phyloP scores from a whole-genome alignment of 345 rosid genomes.

The Salix brachista region DNA sequence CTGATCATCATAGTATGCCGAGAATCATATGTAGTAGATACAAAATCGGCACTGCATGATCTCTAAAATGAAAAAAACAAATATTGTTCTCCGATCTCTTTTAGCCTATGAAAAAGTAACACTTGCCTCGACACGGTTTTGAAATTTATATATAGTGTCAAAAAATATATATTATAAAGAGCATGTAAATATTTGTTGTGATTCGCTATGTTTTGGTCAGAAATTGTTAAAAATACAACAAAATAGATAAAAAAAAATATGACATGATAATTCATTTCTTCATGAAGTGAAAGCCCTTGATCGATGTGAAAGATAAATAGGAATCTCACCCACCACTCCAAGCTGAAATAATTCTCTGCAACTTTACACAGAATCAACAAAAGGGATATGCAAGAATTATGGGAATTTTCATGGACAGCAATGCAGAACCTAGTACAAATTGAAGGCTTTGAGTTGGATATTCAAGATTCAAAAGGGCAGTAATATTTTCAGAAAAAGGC shows the following conservation, averaged over 20 bases:
- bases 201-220: no score
- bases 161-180: no score
- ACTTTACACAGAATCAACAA: neutral
- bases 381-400: neutral
- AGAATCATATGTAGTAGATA: neutral
- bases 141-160: neutral
- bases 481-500: neutral
- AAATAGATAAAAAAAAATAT: no score
- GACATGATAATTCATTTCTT: no score
- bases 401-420: neutral
- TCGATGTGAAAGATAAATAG: neutral
- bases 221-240: no score
- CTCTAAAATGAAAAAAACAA: neutral
- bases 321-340: neutral
- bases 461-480: neutral
- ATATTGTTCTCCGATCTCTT: neutral
- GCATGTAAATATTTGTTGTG: no score
- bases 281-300: no score
- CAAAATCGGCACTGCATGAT: neutral
- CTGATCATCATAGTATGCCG: constrained; percentile 4
- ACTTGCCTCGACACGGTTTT: neutral
- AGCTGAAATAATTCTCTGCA: neutral
- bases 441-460: neutral
- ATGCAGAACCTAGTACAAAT: neutral
- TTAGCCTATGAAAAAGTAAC: neutral